These are phyloP conservation scores for Metarhizium guizhouense DNA, from an alignment of 2,329 filamentous ascomycete genomes.

Conservation along the genomic window DNA sequence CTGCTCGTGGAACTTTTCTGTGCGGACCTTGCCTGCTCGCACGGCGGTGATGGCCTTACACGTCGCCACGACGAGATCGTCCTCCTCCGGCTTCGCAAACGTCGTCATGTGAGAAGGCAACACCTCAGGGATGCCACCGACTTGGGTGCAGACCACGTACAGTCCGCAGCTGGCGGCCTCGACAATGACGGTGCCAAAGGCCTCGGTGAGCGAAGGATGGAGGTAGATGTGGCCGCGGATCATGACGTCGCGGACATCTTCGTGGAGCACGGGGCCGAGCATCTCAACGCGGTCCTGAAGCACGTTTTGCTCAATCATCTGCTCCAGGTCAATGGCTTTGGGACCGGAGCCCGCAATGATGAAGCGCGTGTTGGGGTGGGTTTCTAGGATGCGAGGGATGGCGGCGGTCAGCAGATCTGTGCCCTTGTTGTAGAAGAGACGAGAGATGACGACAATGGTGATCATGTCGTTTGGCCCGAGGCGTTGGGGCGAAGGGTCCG, in stretches of 20 bases:
- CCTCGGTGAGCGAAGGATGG: conserved; percentile 89
- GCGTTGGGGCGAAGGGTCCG: conserved; percentile 49
- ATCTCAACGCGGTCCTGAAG: conserved; percentile 90
- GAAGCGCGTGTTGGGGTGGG: conserved; percentile 88
- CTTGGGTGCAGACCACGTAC: conserved; percentile 93
- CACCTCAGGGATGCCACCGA: conserved; percentile 94
- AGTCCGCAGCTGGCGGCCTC: conserved; percentile 93
- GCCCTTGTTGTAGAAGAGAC: conserved; percentile 97
- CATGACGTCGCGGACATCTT: conserved; percentile 97
- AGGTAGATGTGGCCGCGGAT: conserved; percentile 93
- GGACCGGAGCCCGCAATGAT: conserved; percentile 94
- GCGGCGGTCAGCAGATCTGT: conserved; percentile 94
- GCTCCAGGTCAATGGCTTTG: conserved; percentile 94
- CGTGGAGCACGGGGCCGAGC: conserved; percentile 84
- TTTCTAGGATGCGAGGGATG: conserved; percentile 83
- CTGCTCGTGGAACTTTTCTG: conserved; percentile 91
- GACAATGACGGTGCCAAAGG: conserved; percentile 95
- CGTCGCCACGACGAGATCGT: conserved; percentile 85
- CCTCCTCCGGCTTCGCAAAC: conserved; percentile 93
- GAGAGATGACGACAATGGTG: conserved; percentile 93
- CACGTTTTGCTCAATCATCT: conserved; percentile 94
- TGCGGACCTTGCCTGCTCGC: conserved; percentile 76
- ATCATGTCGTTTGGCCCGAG: conserved; percentile 79
- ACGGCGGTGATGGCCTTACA: conserved; percentile 81
- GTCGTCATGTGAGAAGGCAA: conserved; percentile 94